These are phyloP conservation scores for Trypanosoma avium DNA, from an alignment of 208 protist species.

Conservation along the genomic window DNA sequence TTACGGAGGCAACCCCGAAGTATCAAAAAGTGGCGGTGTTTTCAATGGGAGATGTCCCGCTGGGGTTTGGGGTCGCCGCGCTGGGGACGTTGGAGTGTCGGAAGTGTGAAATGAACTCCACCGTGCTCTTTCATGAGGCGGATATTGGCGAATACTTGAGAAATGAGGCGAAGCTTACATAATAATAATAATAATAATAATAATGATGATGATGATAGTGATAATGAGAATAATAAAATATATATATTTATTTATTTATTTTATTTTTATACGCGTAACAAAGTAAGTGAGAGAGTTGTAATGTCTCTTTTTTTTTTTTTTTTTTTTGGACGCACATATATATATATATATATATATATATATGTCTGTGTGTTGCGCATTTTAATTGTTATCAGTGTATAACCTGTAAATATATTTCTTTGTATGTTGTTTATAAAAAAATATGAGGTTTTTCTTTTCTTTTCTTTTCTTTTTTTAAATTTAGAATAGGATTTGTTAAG, in stretches of 20 bases:
- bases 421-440: no score
- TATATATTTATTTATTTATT: neutral
- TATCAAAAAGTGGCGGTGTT: conserved; percentile 98
- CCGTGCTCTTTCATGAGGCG: conserved; percentile 97
- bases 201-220: neutral
- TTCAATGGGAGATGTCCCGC: conserved; percentile 96
- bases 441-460: no score
- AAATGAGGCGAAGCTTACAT: conserved; percentile 94
- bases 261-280: neutral
- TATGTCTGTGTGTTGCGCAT: no score
- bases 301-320: no score
- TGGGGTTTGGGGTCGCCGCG: conserved; percentile 97
- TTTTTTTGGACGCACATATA: no score
- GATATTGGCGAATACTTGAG: conserved; percentile 99
- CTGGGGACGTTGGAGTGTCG: conserved; percentile 96
- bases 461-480: no score
- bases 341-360: no score
- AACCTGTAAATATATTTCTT: no score
- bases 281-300: neutral
- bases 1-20: conserved; percentile 98
- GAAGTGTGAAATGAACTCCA: conserved; percentile 95
- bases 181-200: conserved; percentile 21
- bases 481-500: no score
- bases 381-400: no score
- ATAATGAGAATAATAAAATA: neutral